A percentile compares a stretch with the other conserved stretches of the same genome.
These are phyloP conservation scores for Clarireedia sp. DNA, from an alignment of 2,329 filamentous ascomycete genomes.

Conservation along the genomic window DNA sequence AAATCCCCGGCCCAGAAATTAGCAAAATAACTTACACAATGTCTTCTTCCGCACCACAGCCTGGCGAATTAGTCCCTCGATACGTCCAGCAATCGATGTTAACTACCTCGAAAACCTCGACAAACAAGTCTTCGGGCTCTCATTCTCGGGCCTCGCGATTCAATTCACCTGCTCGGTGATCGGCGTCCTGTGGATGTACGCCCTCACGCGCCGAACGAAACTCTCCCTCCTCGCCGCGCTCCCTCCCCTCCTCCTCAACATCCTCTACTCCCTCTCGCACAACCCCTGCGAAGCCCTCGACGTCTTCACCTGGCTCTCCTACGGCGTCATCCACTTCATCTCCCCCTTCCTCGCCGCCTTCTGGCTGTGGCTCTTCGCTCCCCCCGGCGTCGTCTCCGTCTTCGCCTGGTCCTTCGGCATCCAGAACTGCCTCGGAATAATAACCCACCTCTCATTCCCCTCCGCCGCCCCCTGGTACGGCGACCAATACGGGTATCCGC, in stretches of 20 bases:
- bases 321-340: constrained; percentile 83
- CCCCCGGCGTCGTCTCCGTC: constrained; percentile 73
- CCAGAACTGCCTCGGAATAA: constrained; percentile 80
- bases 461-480: constrained; percentile 96
- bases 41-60: constrained; percentile 10
- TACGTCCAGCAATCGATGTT: constrained; percentile 22
- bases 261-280: constrained; percentile 80
- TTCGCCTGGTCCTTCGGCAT: constrained; percentile 85
- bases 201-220: constrained; percentile 20
- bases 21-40: not conserved
- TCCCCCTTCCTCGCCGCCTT: constrained; percentile 70
- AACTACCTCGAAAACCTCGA: constrained; percentile 22
- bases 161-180: constrained; percentile 17
- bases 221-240: constrained; percentile 22
- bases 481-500: constrained; percentile 64
- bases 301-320: constrained; percentile 65
- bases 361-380: constrained; percentile 79
- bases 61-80: constrained; percentile 24
- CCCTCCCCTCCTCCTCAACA: constrained; percentile 46
- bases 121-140: constrained; percentile 21
- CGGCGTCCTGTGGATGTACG: constrained; percentile 25
- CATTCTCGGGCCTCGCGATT: constrained; percentile 16
- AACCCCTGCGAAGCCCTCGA: constrained; percentile 32
- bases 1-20: not conserved
- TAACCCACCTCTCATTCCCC: constrained; percentile 80